Evolutionary conservation across 2,329 filamentous ascomycete genomes (phyloP), one percentile per base, ranked within the genome.

Genomic region (Lecanicillium sp.): DNA sequence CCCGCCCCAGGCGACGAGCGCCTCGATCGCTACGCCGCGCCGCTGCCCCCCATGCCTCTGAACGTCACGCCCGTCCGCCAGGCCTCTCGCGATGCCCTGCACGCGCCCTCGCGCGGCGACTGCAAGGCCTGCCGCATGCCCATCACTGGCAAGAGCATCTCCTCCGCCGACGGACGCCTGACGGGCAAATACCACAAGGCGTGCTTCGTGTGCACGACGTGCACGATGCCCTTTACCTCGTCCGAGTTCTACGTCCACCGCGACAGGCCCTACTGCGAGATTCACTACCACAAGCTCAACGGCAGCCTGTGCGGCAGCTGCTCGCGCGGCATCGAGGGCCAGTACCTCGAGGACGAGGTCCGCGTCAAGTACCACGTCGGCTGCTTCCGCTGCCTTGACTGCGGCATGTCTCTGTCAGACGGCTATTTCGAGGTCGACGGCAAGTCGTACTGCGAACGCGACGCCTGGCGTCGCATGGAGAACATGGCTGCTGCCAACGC

Each of bases 161-260:
- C 91, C 27, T 95, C 90, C 12, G 90, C 90, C 1, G 93, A 96
- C 58, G 93, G 93, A 14, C 84, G 90, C 20, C 73, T 98, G 20
- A 95, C 88, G 0, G 93, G 93, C 9, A 84, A 90, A 54, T 98
- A 95, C 65, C 93, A 98, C 73, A 95, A 94, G 65, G 79, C 85
- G 4, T 98, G 91, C 65, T 97, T 98, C 62, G 87, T 91, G 10
- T 98, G 93, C 74, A 79, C 81, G 4, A 90, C 86, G 1, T 98
- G 93, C 70, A 73, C 74, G 10, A 77, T 83, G 46, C 84, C 90
- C 1, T 98, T 97, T 61, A 74, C 83, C 17, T 95, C 90, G 0
- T 79, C 88, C 2, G 90, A 93, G 51, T 97, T 97, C 59, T 98
- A 98, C 63, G 90, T 98, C 10, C 79, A 90, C 51, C 70, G 86